phyloP scores from a whole-genome alignment of 768 basidiomycete genomes.

The Mycena pura region DNA sequence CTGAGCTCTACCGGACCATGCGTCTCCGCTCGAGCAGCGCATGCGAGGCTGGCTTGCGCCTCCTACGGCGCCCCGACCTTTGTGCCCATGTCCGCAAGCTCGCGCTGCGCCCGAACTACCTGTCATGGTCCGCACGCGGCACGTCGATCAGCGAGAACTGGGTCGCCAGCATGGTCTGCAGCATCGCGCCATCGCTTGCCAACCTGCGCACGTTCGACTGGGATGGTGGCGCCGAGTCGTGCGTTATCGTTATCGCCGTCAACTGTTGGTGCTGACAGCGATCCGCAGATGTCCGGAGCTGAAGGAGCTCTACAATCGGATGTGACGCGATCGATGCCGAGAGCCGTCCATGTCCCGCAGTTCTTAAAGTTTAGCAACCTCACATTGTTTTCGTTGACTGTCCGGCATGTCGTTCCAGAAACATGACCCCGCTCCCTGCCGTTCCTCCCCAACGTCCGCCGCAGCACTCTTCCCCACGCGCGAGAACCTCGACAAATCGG shows the following conservation, averaged over 20 bases:
- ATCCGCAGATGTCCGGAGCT: conserved; percentile 48
- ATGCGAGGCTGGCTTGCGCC: conserved; percentile 44
- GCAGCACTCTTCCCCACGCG: conserved; percentile 46
- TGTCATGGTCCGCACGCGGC: conserved; percentile 55
- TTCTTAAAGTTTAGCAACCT: conserved; percentile 53
- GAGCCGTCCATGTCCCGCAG: conserved; percentile 28
- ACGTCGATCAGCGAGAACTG: conserved; percentile 46
- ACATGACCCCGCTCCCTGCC: conserved; percentile 28
- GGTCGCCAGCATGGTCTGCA: conserved; percentile 45
- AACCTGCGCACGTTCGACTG: conserved; percentile 55
- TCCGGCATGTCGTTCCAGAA: conserved; percentile 51
- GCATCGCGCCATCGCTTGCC: conserved; percentile 41
- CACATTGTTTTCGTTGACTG: conserved; percentile 53
- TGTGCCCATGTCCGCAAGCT: conserved; percentile 49
- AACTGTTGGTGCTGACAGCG: neutral
- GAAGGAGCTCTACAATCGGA: conserved; percentile 52
- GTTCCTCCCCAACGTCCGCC: conserved; percentile 3
- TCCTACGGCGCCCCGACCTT: conserved; percentile 41
- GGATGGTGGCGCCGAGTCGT: conserved; percentile 55
- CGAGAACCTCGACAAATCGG: conserved; percentile 46
- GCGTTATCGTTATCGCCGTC: conserved; percentile 25
- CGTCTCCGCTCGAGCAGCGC: conserved; percentile 50
- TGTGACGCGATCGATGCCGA: conserved; percentile 38
- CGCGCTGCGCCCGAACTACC: conserved; percentile 56
- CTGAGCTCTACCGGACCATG: conserved; percentile 52